Evolutionary conservation across 1,284 basidiomycete genomes (phyloP), one percentile per base, ranked within the genome.

Genomic region (Irpex sp.): DNA sequence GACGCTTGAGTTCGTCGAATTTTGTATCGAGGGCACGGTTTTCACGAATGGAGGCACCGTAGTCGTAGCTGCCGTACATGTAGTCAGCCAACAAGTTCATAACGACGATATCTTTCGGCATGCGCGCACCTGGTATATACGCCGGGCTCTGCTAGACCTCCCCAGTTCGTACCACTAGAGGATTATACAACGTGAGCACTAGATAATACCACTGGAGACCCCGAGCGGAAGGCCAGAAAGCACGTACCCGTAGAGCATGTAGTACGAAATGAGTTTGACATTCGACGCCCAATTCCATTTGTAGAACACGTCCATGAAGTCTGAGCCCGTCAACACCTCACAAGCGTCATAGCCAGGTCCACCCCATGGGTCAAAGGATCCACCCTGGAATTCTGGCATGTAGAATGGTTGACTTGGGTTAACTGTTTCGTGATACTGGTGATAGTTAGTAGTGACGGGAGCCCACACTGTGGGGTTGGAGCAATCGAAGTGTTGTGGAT

Each of bases 241-340:
- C 13, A 52, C 78, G 38, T 71, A 88, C 89, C 88, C 89, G 67
- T 86, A 91, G 62, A 90, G 70, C 91, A 92, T 92, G 74, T 93
- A 93, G 68, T 89, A 91, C 19, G 84, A 91, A 59, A 92, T 85
- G 62, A 92, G 67, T 71, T 92, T 92, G 3, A 84, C 88, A 72
- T 92, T 93, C 49, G 84, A 82, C 3, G 91, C 89, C 88, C 88
- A 92, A 55, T 91, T 79, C 58, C 89, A 80, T 60, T 86, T 80
- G 70, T 92, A 85, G 74, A 91, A 92, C 1, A 92, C 91, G 52
- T 85, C 88, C 73, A 87, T 80, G 76, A 92, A 93, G 66, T 86
- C 81, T 0, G 86, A 78, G 2, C 89, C 88, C n/a, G 89, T 91
- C 59, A 92, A 77, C 2, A 80, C 75, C 21, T 78, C 76, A 67